phyloP scores from a whole-genome alignment of 2,329 filamentous ascomycete species.

The Monosporascus sp. region DNA sequence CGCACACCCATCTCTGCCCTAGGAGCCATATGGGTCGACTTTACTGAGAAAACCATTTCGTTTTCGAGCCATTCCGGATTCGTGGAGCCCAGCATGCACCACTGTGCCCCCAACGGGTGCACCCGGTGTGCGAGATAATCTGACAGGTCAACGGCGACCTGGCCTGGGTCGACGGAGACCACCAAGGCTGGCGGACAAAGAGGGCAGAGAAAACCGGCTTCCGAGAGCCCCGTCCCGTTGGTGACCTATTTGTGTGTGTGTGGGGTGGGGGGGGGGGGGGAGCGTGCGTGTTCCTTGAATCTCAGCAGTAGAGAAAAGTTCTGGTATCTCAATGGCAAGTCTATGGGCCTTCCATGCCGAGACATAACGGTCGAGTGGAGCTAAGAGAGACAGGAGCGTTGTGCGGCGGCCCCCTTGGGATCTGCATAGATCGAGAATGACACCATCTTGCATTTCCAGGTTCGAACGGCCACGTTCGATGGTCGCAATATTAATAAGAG shows the following conservation, averaged over 20 bases:
- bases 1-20: no score
- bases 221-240: not conserved
- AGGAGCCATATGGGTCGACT: no score
- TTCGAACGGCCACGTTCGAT: not conserved
- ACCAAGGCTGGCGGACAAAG: not conserved
- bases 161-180: not conserved
- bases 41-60: not conserved
- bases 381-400: not conserved
- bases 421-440: not conserved
- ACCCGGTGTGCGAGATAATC: not conserved
- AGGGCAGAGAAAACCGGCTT: not conserved
- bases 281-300: no score
- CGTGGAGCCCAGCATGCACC: not conserved
- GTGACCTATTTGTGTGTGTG: no score
- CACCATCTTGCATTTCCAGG: not conserved
- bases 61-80: not conserved
- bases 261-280: not conserved
- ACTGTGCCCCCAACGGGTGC: not conserved
- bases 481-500: not conserved
- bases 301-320: no score
- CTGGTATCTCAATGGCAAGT: not conserved
- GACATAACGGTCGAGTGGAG: not conserved
- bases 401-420: not conserved
- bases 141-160: conserved; percentile 3
- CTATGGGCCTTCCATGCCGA: not conserved